A percentile compares a stretch with the other conserved stretches of the same genome.
Conservation (phyloP, 495 filamentous ascomycete genomes). For the Penicillium nucicola region DNA sequence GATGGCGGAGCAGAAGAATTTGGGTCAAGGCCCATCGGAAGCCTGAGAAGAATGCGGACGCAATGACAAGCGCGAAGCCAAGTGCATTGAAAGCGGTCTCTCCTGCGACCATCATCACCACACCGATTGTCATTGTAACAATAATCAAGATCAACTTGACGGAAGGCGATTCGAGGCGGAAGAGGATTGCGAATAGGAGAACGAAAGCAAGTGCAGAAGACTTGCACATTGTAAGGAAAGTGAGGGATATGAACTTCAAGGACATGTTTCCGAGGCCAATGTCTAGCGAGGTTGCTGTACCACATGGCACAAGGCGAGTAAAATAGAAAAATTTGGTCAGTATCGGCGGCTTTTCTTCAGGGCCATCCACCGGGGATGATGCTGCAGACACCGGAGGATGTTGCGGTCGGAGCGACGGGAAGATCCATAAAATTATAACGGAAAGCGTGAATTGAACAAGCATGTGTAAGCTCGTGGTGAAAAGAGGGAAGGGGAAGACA, state of each 20-base stretch:
- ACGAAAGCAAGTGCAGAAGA: slow-evolving; percentile 94
- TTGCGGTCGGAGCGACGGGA: slow-evolving; percentile 80
- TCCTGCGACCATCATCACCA: slow-evolving; percentile 98
- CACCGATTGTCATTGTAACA: slow-evolving; percentile 86
- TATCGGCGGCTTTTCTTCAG: slow-evolving; percentile 59
- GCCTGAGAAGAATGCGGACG: slow-evolving; percentile 89
- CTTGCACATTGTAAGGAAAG: slow-evolving; percentile 99
- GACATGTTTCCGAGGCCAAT: slow-evolving; percentile 97
- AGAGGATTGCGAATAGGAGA: slow-evolving; percentile 90
- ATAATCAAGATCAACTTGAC: slow-evolving; percentile 85
- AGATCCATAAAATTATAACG: slow-evolving; percentile 71
- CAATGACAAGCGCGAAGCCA: slow-evolving; percentile 89
- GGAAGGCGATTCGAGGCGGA: slow-evolving; percentile 85
- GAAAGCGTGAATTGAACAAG: slow-evolving; percentile 88
- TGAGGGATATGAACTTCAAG: slow-evolving; percentile 90
- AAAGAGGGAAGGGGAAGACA: slow-evolving; percentile 91
- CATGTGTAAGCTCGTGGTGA: slow-evolving; percentile 96
- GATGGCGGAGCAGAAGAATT: slow-evolving; percentile 90
- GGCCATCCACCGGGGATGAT: slow-evolving; percentile 44
- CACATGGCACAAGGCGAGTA: slow-evolving; percentile 89
- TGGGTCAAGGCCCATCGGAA: slow-evolving; percentile 98
- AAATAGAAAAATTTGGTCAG: slow-evolving; percentile 89
- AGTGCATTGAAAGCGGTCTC: slow-evolving; percentile 87
- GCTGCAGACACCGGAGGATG: slow-evolving; percentile 42
- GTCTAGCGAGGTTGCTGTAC: slow-evolving; percentile 88